These are phyloP conservation scores for Pseudocercospora fuligena DNA, from an alignment of 2,329 filamentous ascomycete species.

Conservation along the genomic window DNA sequence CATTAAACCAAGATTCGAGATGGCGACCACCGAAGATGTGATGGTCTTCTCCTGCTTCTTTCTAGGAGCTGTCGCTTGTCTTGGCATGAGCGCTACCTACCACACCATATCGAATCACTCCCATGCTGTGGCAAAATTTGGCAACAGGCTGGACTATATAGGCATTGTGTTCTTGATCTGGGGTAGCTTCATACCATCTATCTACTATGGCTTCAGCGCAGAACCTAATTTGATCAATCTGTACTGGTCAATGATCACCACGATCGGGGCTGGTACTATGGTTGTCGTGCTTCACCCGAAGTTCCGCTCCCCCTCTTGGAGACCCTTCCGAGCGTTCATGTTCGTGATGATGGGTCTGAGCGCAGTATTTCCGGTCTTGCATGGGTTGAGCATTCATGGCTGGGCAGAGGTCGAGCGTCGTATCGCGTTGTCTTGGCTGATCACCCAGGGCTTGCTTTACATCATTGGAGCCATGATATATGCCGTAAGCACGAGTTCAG, in stretches of 20 bases:
- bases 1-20: constrained; percentile 68
- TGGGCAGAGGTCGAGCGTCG: constrained; percentile 67
- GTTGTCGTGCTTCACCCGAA: constrained; percentile 77
- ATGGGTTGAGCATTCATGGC: constrained; percentile 73
- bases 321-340: constrained; percentile 85
- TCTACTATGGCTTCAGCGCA: constrained; percentile 87
- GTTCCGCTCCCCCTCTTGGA: constrained; percentile 82
- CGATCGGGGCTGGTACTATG: constrained; percentile 76
- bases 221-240: constrained; percentile 65
- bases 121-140: constrained; percentile 74
- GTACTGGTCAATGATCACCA: constrained; percentile 80
- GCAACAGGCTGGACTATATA: constrained; percentile 92
- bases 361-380: constrained; percentile 79
- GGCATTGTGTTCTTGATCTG: constrained; percentile 92
- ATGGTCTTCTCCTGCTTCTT: constrained; percentile 80
- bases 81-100: constrained; percentile 67
- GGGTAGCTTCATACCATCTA: constrained; percentile 84
- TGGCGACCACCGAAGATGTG: constrained; percentile 67
- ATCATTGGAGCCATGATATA: constrained; percentile 85
- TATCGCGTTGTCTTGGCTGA: constrained; percentile 80
- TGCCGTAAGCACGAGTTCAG: constrained; percentile 63
- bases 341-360: constrained; percentile 87
- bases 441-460: constrained; percentile 81
- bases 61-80: constrained; percentile 58
- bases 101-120: constrained; percentile 89